Percentiles rank a stretch among this genome's conserved stretches.
Conservation (phyloP, 176 grass and related monocot genomes). For the Avena sativa region DNA sequence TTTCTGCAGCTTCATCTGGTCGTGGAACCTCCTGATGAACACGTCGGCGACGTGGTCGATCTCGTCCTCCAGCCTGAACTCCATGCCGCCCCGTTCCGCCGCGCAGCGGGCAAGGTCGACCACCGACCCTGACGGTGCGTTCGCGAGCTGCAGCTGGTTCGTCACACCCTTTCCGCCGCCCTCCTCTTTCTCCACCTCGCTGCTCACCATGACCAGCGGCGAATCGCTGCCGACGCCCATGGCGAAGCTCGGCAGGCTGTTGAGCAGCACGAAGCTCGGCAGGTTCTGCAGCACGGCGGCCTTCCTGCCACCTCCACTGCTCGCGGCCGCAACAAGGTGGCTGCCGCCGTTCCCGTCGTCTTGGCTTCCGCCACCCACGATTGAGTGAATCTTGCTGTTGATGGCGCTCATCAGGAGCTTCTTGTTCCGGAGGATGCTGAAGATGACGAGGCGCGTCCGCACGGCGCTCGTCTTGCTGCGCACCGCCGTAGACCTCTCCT, state of each 20-base stretch:
- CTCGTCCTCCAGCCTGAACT: conserved; percentile 77
- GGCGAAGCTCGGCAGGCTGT: conserved; percentile 56
- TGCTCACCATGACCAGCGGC: background rate
- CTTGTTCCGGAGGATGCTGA: conserved; percentile 77
- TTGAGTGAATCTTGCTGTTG: conserved; percentile 84
- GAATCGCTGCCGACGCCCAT: conserved; percentile 33
- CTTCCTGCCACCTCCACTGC: conserved; percentile 39
- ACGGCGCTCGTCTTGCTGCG: conserved; percentile 67
- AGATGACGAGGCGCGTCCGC: conserved; percentile 69
- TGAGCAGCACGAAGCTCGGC: conserved; percentile 62
- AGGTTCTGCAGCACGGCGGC: conserved; percentile 62
- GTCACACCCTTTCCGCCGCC: background rate
- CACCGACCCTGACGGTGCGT: conserved; percentile 41
- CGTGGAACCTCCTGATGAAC: conserved; percentile 80
- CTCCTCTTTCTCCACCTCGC: conserved; percentile 27
- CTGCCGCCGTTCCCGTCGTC: background rate
- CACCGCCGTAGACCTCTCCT: conserved; percentile 56
- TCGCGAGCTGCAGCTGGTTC: conserved; percentile 51
- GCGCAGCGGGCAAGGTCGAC: conserved; percentile 62
- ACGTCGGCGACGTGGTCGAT: conserved; percentile 54
- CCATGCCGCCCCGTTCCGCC: conserved; percentile 52
- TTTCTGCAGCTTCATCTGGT: conserved; percentile 95
- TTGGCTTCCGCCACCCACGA: conserved; percentile 46
- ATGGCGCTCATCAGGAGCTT: conserved; percentile 75
- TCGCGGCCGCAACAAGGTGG: background rate